Evolutionary conservation across 106 monocot genomes (phyloP), one percentile per base, ranked within the genome.

Genomic region (Dioscorea dumetorum): DNA sequence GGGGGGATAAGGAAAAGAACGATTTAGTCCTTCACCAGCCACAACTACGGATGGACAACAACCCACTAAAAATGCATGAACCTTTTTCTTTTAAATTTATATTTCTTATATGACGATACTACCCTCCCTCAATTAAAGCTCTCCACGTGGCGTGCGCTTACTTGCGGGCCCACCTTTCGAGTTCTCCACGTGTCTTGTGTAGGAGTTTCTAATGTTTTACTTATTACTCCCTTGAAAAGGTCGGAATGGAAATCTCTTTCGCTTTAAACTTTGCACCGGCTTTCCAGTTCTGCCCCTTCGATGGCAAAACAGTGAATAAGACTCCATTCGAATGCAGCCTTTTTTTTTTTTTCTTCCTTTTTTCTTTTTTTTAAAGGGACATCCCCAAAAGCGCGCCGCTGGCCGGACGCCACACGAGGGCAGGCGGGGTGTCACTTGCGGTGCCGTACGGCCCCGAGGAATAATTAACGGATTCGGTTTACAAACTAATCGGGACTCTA

Each of bases 11-110:
- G 59, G 59, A 22, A 59, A 59, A 59, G 59, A 59, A 2, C 22
- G 59, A 22, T 59, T 59, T 59, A 21, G 59, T 59, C 59, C 59
- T 23, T 21, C 59, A 23, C n/a, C 59, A 18, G 59, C 59, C 22
- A 59, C 59, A 59, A 59, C 8, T 21, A 3, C 59, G 3, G 22
- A 19, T 21, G 54, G 15, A 12, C 12, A 14, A 19, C 54, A 8
- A 18, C 54, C 54, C 54, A 54, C 13, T 15, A 8, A 8, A 19
- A 16, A 16, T 19, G 54, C 54, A 19, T 54, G 54, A 54, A 18
- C 54, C 54, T 19, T 54, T 17, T 19, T 54, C 41, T 41, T 41
- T 41, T 10, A 41, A 41, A 41, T 41, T 41, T 41, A 6, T 41
- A 41, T 41, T 41, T 41, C 8, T 18, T 54, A 54, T 54, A 28